phyloP scores from a whole-genome alignment of 768 basidiomycete species.

The Leccinum variicolor region DNA sequence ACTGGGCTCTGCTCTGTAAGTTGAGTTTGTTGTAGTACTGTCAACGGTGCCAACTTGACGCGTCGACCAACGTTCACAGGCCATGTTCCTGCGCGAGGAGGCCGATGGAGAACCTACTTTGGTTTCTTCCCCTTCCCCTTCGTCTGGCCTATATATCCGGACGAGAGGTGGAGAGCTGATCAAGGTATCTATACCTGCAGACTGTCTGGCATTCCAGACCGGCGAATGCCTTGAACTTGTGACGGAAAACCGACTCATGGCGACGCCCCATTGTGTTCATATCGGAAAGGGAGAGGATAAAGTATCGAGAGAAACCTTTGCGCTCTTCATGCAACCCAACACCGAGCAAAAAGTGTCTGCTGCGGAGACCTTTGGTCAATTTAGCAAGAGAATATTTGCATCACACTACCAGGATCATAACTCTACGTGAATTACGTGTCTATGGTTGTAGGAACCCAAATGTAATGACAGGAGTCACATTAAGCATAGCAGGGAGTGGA shows the following conservation, averaged over 20 bases:
- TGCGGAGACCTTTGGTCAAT: slow-evolving; percentile 81
- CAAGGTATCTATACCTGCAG: slow-evolving; percentile 81
- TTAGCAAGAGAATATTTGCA: slow-evolving; percentile 78
- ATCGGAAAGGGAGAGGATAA: slow-evolving; percentile 54
- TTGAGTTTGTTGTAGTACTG: background rate
- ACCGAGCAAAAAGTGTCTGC: slow-evolving; percentile 68
- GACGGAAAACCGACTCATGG: slow-evolving; percentile 74
- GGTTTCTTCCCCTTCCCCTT: slow-evolving; percentile 65
- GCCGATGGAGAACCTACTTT: slow-evolving; percentile 38
- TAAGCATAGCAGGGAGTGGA: background rate
- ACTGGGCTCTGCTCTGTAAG: slow-evolving; percentile 90
- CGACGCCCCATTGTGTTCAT: slow-evolving; percentile 93
- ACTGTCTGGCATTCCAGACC: slow-evolving; percentile 93
- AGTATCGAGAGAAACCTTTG: slow-evolving; percentile 84
- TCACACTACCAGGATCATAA: slow-evolving; percentile 40
- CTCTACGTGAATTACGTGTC: slow-evolving; percentile 19
- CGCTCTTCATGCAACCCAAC: slow-evolving; percentile 87
- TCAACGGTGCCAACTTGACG: slow-evolving; percentile 1
- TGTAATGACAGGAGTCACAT: slow-evolving; percentile 8
- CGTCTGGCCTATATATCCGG: slow-evolving; percentile 88
- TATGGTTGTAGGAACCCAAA: slow-evolving; percentile 3
- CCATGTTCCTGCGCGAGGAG: slow-evolving; percentile 72
- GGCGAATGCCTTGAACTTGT: slow-evolving; percentile 93
- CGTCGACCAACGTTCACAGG: slow-evolving; percentile 39
- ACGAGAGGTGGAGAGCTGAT: slow-evolving; percentile 75